Conservation (phyloP, 1,284 basidiomycete species). For the Ustilago esculenta region DNA sequence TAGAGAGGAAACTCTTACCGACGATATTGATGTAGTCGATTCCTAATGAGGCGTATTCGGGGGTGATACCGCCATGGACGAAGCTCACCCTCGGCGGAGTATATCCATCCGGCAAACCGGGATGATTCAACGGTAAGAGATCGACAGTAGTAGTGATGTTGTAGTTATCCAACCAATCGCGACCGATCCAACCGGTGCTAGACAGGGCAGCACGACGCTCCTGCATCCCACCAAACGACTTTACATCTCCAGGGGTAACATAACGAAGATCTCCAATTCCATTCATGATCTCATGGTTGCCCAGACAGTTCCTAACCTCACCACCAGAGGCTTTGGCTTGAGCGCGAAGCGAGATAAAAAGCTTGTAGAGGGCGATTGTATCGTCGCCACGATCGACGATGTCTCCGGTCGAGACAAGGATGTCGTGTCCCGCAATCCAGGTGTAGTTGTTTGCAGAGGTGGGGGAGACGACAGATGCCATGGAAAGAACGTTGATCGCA, state of each 20-base stretch:
- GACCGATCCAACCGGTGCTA: constrained; percentile 68
- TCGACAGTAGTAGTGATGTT: constrained; percentile 50
- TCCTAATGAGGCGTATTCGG: constrained; percentile 46
- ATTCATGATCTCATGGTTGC: constrained; percentile 66
- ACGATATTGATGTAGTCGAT: constrained; percentile 51
- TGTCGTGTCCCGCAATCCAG: constrained; percentile 57
- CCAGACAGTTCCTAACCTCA: constrained; percentile 50
- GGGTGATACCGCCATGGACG: constrained; percentile 65
- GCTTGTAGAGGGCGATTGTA: constrained; percentile 59
- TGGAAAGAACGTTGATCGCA: constrained; percentile 57
- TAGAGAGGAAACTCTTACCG: constrained; percentile 47
- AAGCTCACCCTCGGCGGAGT: constrained; percentile 40
- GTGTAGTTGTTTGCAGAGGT: background rate
- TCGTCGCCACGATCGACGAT: constrained; percentile 65
- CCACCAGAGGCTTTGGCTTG: constrained; percentile 51
- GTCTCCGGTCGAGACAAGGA: constrained; percentile 64
- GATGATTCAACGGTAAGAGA: constrained; percentile 30
- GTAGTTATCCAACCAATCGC: constrained; percentile 56
- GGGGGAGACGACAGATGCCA: constrained; percentile 46
- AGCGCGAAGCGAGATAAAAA: constrained; percentile 53
- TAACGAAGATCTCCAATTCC: constrained; percentile 68
- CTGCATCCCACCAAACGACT: constrained; percentile 58
- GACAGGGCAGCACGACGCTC: constrained; percentile 53
- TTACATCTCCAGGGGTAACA: constrained; percentile 68
- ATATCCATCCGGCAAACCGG: constrained; percentile 11